Percentiles rank a stretch among this genome's conserved stretches.
Evolutionary conservation across 78 protist genomes (phyloP).

Genomic region (Protostelium mycophagum): DNA sequence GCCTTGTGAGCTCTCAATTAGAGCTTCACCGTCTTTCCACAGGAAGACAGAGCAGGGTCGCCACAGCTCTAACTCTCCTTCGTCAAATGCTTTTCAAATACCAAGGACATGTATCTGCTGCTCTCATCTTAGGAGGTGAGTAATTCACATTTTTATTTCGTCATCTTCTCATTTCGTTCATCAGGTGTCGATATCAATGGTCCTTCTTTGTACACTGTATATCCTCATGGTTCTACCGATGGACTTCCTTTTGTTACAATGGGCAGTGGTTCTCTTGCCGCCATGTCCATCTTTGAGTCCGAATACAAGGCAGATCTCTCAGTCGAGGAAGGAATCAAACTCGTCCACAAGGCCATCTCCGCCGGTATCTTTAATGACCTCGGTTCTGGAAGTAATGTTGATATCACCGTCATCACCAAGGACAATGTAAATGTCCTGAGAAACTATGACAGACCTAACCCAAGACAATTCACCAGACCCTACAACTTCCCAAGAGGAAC

Average conservation of each 20-base stretch:
- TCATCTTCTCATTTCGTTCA: neutral
- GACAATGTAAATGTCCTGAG: conserved; percentile 45
- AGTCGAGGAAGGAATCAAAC: conserved; percentile 82
- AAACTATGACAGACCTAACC: conserved; percentile 47
- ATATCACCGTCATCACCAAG: conserved; percentile 83
- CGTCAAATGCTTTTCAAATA: conserved; percentile 87
- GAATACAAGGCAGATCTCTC: conserved; percentile 76
- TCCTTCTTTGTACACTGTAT: conserved; percentile 82
- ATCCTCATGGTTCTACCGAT: conserved; percentile 95
- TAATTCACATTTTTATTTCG: conserved; percentile 29
- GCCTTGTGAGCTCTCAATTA: conserved; percentile 42
- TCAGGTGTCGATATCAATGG: conserved; percentile 66
- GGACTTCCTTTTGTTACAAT: conserved; percentile 95
- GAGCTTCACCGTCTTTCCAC: conserved; percentile 64
- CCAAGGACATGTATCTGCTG: conserved; percentile 93
- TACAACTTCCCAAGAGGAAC: conserved; percentile 35
- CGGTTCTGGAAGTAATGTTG: conserved; percentile 96
- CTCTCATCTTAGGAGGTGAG: conserved; percentile 97
- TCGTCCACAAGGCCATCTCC: conserved; percentile 87
- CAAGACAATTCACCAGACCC: conserved; percentile 36
- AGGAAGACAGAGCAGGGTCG: conserved; percentile 84
- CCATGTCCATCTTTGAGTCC: conserved; percentile 95
- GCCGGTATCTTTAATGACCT: conserved; percentile 98
- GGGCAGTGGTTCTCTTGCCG: conserved; percentile 99
- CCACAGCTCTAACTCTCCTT: conserved; percentile 88